Evolutionary conservation across 768 basidiomycete genomes (phyloP).

Genomic region (Polyporus arcularius): DNA sequence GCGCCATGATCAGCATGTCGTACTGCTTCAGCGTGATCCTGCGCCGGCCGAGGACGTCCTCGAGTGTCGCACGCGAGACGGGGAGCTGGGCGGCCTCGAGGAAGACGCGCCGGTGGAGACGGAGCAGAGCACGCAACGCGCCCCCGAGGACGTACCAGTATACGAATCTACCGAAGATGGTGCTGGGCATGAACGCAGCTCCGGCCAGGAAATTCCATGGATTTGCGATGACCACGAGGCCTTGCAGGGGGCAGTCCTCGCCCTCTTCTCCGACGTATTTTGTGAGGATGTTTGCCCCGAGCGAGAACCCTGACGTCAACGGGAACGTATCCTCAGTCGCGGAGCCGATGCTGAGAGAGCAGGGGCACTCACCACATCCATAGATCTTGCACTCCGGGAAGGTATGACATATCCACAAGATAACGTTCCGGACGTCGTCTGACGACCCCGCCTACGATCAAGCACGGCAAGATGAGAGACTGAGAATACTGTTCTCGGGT

Average conservation of each 20-base stretch:
- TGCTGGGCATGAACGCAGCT: constrained; percentile 10
- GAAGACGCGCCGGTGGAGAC: constrained; percentile 19
- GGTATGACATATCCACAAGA: constrained; percentile 23
- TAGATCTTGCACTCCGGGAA: constrained; percentile 23
- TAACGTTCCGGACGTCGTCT: constrained; percentile 22
- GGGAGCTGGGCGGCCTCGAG: constrained; percentile 1
- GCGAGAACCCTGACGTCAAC: constrained; percentile 22
- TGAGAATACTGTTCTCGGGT: too few relatives aligned
- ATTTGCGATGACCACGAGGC: constrained; percentile 24
- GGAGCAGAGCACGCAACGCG: constrained; percentile 21
- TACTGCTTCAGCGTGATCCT: constrained; percentile 17
- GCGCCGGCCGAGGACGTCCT: constrained; percentile 7
- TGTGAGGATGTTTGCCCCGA: constrained; percentile 25
- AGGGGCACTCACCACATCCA: constrained; percentile 18
- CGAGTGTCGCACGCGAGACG: constrained; percentile 2
- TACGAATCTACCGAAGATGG: constrained; percentile 13
- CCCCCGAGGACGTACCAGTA: constrained; percentile 26
- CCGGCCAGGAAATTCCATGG: constrained; percentile 26
- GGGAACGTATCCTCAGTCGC: background rate
- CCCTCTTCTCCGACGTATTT: constrained; percentile 29
- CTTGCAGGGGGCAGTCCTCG: constrained; percentile 21
- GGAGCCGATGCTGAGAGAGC: background rate
- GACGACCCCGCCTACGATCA: constrained; percentile 24
- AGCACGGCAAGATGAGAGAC: background rate
- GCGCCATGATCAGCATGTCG: constrained; percentile 16